A percentile compares a stretch with the other conserved stretches of the same genome.
phyloP scores from a whole-genome alignment of 306 rosid species.

The Cucurbita ficifolia region DNA sequence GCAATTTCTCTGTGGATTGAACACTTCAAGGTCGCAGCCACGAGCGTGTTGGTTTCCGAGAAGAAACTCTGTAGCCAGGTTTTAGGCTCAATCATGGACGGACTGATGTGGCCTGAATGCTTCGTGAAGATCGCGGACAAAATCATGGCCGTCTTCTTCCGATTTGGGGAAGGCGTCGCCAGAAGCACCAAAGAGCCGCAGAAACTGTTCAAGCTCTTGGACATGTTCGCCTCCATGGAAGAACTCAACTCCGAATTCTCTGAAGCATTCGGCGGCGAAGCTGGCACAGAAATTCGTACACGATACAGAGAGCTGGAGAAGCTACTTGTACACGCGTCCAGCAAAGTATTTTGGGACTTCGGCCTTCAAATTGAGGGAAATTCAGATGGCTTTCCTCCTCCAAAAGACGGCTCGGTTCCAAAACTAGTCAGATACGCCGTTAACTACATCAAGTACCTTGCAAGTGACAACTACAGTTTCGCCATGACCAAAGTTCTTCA shows the following conservation, averaged over 20 bases:
- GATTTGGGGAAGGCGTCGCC: slow-evolving; percentile 79
- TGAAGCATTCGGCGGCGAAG: slow-evolving; percentile 41
- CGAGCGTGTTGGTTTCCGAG: slow-evolving; percentile 51
- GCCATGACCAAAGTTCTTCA: slow-evolving; percentile 54
- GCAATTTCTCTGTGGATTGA: slow-evolving; percentile 70
- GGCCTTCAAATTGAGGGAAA: slow-evolving; percentile 73
- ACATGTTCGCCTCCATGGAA: slow-evolving; percentile 57
- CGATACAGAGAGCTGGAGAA: slow-evolving; percentile 64
- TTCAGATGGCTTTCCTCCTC: slow-evolving; percentile 52
- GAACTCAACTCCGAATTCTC: slow-evolving; percentile 38
- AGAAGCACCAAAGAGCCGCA: slow-evolving; percentile 82
- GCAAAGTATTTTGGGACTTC: slow-evolving; percentile 72
- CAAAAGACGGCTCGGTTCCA: slow-evolving; percentile 66
- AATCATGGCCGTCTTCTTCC: slow-evolving; percentile 79
- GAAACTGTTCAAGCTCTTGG: slow-evolving; percentile 67
- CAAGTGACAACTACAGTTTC: slow-evolving; percentile 32
- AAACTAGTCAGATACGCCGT: slow-evolving; percentile 63
- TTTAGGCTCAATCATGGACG: slow-evolving; percentile 50
- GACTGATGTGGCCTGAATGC: slow-evolving; percentile 65
- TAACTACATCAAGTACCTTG: slow-evolving; percentile 64
- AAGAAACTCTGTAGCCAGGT: slow-evolving; percentile 47
- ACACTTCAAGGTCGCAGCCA: slow-evolving; percentile 55
- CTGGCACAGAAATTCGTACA: slow-evolving; percentile 42
- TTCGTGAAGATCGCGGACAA: slow-evolving; percentile 73
- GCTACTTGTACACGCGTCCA: slow-evolving; percentile 65